These are phyloP conservation scores for Boletus edulis DNA, from an alignment of 768 basidiomycete species.

Conservation along the genomic window DNA sequence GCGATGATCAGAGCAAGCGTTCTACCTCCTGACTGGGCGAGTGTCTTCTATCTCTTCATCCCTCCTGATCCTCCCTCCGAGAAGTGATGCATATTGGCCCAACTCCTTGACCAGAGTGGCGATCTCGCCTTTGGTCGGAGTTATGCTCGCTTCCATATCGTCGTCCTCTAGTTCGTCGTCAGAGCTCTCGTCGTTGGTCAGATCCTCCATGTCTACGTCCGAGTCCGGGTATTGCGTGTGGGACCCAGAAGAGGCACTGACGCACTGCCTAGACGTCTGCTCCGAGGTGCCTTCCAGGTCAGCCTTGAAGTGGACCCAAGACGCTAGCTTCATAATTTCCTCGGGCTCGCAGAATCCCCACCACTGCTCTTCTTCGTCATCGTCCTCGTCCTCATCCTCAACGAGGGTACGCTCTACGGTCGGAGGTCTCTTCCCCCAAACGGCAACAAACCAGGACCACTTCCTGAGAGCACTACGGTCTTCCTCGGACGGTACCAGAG, in stretches of 20 bases:
- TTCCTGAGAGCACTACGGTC: conserved; percentile 52
- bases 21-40: conserved; percentile 7
- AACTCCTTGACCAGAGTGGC: conserved; percentile 50
- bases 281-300: conserved; percentile 32
- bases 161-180: conserved; percentile 4
- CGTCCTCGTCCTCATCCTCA: conserved; percentile 26
- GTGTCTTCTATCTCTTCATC: conserved; percentile 24
- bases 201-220: conserved; percentile 23
- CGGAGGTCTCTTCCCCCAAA: conserved; percentile 60
- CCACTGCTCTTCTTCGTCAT: conserved; percentile 49
- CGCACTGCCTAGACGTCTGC: conserved; percentile 5
- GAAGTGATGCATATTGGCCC: conserved; percentile 55
- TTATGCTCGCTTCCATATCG: not conserved
- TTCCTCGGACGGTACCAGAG: conserved; percentile 39
- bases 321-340: conserved; percentile 62
- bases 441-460: conserved; percentile 79
- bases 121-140: conserved; percentile 35
- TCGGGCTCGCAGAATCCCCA: conserved; percentile 70
- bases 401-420: conserved; percentile 23
- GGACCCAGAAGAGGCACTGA: not conserved
- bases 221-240: not conserved
- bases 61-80: conserved; percentile 54
- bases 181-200: conserved; percentile 4
- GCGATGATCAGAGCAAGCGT: not conserved
- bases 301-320: conserved; percentile 59